Base-by-base conservation (phyloP, 2,329 filamentous ascomycete genomes). In the Verticillium albo-atrum region DNA sequence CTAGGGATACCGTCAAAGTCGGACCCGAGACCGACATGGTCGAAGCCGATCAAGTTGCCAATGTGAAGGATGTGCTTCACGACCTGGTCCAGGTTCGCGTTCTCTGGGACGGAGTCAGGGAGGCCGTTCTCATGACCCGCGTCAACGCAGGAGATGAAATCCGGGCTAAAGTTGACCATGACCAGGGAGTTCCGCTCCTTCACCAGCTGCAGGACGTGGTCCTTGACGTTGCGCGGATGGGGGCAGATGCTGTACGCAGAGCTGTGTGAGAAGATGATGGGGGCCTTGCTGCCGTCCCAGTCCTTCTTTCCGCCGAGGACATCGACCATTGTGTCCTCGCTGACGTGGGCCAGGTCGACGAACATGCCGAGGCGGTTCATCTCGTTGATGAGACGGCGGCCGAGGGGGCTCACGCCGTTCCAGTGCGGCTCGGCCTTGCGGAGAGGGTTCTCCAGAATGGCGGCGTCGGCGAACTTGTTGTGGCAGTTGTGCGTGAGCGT, bases 321-420 rank as follows among this genome's bases (percentile, higher is more conserved):
- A 67, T 97, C 90, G 6, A 87, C 77, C 91, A 96, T 95, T 0
- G 93, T 97, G 61, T 94, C 89, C 59, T 85, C 83, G 66, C 89
- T 78, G 26, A 79, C 79, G 72, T 97, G 94, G 6, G 90, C 83
- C 35, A 97, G 80, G 70, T 97, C 94, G 47, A 98, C 90, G n/a
- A 97, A 86, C 88, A 97, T 92, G 27, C 94, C 94, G 2, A 97
- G 79, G 3, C 94, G 85, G 72, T 97, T 98, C 93, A 98, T 97
- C 77, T 98, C 94, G 35, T 80, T 79, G 52, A 98, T 79, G 0
- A 97, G 75, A 14, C 80, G 71, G 56, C 84, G 82, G 4, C 94
- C 94, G 1, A 81, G 81, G 1, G 82, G 77, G 61, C 89, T 94
- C 1, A 98, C 80, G 2, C 94, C 94, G 57, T 82, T 77, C 84